Conservation (phyloP, 129 eudicot genomes). For the Ambrosia trifida region DNA sequence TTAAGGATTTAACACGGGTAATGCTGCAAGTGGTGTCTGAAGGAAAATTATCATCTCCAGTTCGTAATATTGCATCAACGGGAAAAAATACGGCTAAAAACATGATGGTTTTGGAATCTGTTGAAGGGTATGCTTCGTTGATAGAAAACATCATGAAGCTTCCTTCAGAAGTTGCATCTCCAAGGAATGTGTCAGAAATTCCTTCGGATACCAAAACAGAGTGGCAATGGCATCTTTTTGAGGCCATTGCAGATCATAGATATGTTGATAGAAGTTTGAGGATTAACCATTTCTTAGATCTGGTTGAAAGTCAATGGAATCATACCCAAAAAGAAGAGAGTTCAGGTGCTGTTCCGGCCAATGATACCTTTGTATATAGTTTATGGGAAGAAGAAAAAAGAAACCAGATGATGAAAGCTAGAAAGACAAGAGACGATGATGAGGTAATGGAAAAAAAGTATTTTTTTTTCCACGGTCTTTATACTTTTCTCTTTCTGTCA, state of each 20-base stretch:
- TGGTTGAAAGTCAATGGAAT: constrained; percentile 53
- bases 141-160: constrained; percentile 58
- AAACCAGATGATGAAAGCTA: constrained; percentile 38
- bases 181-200: constrained; percentile 54
- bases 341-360: constrained; percentile 26
- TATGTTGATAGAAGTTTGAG: constrained; percentile 40
- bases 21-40: constrained; percentile 52
- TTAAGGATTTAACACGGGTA: constrained; percentile 51
- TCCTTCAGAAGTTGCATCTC: constrained; percentile 84
- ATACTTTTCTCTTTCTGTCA: neutral
- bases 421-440: constrained; percentile 73
- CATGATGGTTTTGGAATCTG: constrained; percentile 66
- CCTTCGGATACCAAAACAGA: constrained; percentile 50
- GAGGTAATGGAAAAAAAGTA: constrained; percentile 46
- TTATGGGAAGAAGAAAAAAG: constrained; percentile 86
- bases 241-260: constrained; percentile 31
- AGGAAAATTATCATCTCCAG: constrained; percentile 55
- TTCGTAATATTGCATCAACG: constrained; percentile 52
- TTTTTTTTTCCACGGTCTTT: neutral
- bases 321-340: constrained; percentile 33
- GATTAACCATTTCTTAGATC: constrained; percentile 36
- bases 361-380: constrained; percentile 51
- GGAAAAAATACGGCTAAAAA: constrained; percentile 72
- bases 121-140: constrained; percentile 76
- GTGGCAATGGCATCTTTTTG: constrained; percentile 84